Conservation (phyloP, 2,329 filamentous ascomycete species). For the Cordyceps militaris region DNA sequence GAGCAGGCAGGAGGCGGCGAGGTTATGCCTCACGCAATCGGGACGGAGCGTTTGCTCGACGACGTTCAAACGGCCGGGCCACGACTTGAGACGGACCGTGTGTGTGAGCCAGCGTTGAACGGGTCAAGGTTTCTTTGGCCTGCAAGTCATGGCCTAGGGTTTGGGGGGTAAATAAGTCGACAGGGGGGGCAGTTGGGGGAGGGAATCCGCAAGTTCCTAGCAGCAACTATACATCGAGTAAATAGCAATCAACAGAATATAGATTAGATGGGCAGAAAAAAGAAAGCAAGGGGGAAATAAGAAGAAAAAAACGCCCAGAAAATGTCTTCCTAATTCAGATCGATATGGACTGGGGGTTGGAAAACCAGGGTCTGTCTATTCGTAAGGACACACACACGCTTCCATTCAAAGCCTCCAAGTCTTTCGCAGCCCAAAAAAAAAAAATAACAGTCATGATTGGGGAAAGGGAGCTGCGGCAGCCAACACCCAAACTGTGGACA, state of each 20-base stretch:
- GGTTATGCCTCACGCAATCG: background rate
- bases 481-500: background rate
- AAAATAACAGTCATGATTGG: background rate
- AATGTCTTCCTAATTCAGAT: background rate
- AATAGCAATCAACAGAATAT: too few relatives aligned
- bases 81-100: slow-evolving; percentile 8
- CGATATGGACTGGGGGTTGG: background rate
- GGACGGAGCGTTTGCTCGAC: background rate
- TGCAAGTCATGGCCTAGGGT: background rate
- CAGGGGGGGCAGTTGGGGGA: background rate
- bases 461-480: background rate
- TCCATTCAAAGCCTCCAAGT: too few relatives aligned
- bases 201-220: too few relatives aligned
- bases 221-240: too few relatives aligned
- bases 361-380: too few relatives aligned
- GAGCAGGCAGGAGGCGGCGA: background rate
- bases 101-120: too few relatives aligned
- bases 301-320: too few relatives aligned
- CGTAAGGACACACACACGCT: too few relatives aligned
- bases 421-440: too few relatives aligned
- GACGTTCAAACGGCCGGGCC: slow-evolving; percentile 2
- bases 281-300: background rate
- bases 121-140: too few relatives aligned
- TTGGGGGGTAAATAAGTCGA: slow-evolving; percentile 8
- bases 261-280: background rate